These are phyloP conservation scores for Mercurialis annua DNA, from an alignment of 345 rosid genomes.

Conservation along the genomic window DNA sequence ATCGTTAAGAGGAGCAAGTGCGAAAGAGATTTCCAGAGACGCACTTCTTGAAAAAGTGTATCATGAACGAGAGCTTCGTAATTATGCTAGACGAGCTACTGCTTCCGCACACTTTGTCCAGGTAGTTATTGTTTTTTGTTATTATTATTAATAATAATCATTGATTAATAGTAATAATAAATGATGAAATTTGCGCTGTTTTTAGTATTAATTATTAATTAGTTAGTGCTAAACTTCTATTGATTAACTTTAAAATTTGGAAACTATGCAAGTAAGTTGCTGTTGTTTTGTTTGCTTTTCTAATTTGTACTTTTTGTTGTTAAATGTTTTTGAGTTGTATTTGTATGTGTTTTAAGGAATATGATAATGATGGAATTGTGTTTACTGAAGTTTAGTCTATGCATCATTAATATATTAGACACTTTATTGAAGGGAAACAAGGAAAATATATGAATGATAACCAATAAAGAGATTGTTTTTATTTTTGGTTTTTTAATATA, in stretches of 20 bases:
- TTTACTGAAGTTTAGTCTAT: neutral
- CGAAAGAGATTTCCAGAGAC: conserved; percentile 79
- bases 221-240: too few relatives aligned
- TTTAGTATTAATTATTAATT: too few relatives aligned
- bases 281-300: neutral
- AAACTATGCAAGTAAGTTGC: too few relatives aligned
- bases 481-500: too few relatives aligned
- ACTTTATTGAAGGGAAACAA: too few relatives aligned
- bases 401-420: too few relatives aligned
- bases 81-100: conserved; percentile 64
- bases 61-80: conserved; percentile 79
- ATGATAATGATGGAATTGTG: neutral
- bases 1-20: conserved; percentile 89
- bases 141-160: neutral
- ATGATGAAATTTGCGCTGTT: too few relatives aligned
- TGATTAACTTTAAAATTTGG: too few relatives aligned
- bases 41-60: conserved; percentile 86
- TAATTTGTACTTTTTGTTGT: neutral
- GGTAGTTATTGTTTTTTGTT: conserved; percentile 32
- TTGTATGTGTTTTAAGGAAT: too few relatives aligned
- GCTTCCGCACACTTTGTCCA: conserved; percentile 64
- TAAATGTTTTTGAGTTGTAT: too few relatives aligned
- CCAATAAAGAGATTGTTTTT: too few relatives aligned
- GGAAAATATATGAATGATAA: too few relatives aligned
- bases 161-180: neutral